Conservation (phyloP, 2,329 filamentous ascomycete species). For the Calonectria multiphialidica region DNA sequence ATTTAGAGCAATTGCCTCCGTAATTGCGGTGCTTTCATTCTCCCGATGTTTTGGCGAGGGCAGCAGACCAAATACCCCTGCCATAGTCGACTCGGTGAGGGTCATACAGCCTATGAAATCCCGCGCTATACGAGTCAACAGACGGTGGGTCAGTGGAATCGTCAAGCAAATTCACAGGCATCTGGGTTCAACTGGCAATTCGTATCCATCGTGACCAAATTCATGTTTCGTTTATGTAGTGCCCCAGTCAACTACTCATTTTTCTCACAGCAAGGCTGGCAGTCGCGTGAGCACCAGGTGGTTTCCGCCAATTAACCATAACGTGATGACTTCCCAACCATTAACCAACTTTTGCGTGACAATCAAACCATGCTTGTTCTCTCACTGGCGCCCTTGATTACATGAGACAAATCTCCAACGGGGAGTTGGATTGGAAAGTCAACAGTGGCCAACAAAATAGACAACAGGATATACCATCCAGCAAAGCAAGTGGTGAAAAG, state of each 20-base stretch:
- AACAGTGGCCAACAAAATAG: conserved; percentile 63
- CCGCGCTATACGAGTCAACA: no score
- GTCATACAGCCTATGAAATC: no score
- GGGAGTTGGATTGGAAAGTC: conserved; percentile 68
- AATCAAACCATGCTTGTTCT: background rate
- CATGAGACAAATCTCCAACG: conserved; percentile 64
- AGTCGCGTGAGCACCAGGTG: background rate
- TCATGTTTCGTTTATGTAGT: background rate
- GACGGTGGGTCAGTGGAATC: no score
- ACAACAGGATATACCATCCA: conserved; percentile 67
- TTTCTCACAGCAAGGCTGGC: no score
- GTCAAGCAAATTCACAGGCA: no score
- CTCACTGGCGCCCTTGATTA: conserved; percentile 47
- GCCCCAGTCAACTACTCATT: background rate
- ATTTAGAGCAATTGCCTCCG: background rate
- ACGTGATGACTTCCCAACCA: background rate
- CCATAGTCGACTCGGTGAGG: no score
- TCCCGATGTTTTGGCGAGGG: background rate
- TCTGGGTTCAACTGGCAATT: no score
- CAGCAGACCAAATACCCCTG: no score
- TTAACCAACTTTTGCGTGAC: background rate
- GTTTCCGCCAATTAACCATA: background rate
- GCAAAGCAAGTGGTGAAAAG: background rate
- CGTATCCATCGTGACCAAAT: background rate
- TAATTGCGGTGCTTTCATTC: background rate